phyloP scores from a whole-genome alignment of 2,329 filamentous ascomycete genomes.

The Penicillium freii region DNA sequence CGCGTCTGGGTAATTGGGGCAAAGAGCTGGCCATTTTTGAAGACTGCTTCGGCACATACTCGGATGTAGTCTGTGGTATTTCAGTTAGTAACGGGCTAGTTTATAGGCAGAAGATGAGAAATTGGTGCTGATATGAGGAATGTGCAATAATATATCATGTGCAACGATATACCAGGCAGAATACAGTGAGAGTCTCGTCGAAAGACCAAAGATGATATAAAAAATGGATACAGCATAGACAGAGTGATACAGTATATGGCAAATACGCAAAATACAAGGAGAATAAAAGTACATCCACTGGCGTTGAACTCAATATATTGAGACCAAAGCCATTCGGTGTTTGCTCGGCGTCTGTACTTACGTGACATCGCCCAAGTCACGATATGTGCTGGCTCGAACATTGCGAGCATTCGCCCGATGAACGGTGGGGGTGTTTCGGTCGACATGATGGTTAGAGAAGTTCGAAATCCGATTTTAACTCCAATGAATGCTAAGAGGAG shows the following conservation, averaged over 20 bases:
- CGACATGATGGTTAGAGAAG: conserved; percentile 7
- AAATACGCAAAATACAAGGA: background rate
- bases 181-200: background rate
- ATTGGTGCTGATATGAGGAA: background rate
- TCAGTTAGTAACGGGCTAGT: conserved; percentile 10
- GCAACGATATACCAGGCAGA: background rate
- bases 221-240: background rate
- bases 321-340: background rate
- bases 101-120: background rate
- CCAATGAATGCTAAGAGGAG: background rate
- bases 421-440: conserved; percentile 15
- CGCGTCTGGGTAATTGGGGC: conserved; percentile 32
- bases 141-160: background rate
- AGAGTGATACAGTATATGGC: background rate
- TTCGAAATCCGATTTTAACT: background rate
- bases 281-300: background rate
- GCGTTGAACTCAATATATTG: background rate
- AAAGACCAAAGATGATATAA: background rate
- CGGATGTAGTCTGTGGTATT: conserved; percentile 31
- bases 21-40: conserved; percentile 35
- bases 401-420: conserved; percentile 16
- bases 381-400: conserved; percentile 28
- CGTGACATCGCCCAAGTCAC: conserved; percentile 28
- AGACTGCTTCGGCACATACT: conserved; percentile 34
- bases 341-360: conserved; percentile 19